Base-by-base conservation (phyloP, 768 basidiomycete genomes). In the Hypholoma sublateritium region DNA sequence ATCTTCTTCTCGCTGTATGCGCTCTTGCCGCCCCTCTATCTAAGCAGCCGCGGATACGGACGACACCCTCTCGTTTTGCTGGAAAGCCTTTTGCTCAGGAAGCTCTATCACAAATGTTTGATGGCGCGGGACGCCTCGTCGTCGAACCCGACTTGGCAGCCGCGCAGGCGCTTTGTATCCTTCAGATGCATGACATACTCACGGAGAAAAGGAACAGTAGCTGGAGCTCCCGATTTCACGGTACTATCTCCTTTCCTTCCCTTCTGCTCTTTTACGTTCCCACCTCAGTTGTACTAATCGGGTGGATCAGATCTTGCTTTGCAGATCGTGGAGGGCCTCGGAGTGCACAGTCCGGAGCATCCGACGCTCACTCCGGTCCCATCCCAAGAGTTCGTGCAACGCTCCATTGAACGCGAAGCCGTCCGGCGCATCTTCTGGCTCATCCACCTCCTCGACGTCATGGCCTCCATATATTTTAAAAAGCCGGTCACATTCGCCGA, bases 371-470 rank as follows among this genome's bases (percentile, higher is more conserved):
- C 87, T 37, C 81, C 85, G 46, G 72, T 81, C 42, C 83, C 84
- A 50, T 77, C 84, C 57, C 74, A 82, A 51, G 81, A 83, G 51
- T 83, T 83, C 61, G 83, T 84, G 21, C 79, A 85, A 59, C 75
- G 76, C 53, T 80, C 80, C 46, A 83, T 89, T 61, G 86, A 90
- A 64, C 86, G 84, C 58, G 90, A 93, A 74, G 88, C 87, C 59
- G 77, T 85, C n/a, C 86, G 91, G 45, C 84, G 91, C 55, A 84
- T 88, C 56, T 91, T 92, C 70, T 93, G 91, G 90, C 76, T 89
- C 53, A 82, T 89, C 56, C 83, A 85, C 65, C 72, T 84, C 58
- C 76, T 88, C 65, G 84, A 87, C 65, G 71, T 80, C 59, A 70
- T 77, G 66, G 71, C 74, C 24, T 71, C 72, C 41, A 74, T 79